Evolutionary conservation across 2,329 filamentous ascomycete species (phyloP), one percentile per base, ranked within the genome.

Genomic region (Aspergillus novofumigatus): DNA sequence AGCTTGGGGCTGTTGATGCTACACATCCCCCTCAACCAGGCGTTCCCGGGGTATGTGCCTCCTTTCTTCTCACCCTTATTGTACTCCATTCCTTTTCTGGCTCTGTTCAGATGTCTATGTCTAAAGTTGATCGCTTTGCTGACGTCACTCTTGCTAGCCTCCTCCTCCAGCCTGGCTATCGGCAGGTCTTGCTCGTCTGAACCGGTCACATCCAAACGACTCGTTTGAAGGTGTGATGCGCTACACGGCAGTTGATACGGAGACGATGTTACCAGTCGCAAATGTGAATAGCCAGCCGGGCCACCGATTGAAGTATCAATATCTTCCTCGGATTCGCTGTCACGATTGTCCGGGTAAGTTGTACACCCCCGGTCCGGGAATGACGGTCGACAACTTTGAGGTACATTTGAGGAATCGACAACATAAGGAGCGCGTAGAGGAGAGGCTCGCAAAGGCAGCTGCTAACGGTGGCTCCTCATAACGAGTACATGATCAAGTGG

Each of bases 271-370:
- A 21, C 84, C 86, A 23, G 81, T 89, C 52, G 78, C 86, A 41
- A 76, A 77, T 28, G 75, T 80, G 71, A 67, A 81, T 73, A 59
- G 73, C 69, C 17, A 77, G 82, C 8, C 87, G 83, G 54, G 79
- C 81, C 59, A 84, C 52, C 75, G 88, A 60, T 79, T 91, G 59
- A 90, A 88, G 67, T 91, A 88, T 65, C 89, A 90, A 75, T 97
- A 89, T 75, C 80, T 96, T 51, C 94, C 94, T 8, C 83, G 94
- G 52, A 97, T 99, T 62, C 84, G 91, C 57, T 99, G 94, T 72
- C 85, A 88, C 49, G 94, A 99, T 73, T 97, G 94, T 71, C 91
- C 91, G 0, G 91, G 91, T 29, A 97, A 97, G 74, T 80, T 96
- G 10, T 99, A 99, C 74, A 96, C 92, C 0, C 91, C 92, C 0